These are phyloP conservation scores for Morella rubra DNA, from an alignment of 306 rosid species.

Conservation along the genomic window DNA sequence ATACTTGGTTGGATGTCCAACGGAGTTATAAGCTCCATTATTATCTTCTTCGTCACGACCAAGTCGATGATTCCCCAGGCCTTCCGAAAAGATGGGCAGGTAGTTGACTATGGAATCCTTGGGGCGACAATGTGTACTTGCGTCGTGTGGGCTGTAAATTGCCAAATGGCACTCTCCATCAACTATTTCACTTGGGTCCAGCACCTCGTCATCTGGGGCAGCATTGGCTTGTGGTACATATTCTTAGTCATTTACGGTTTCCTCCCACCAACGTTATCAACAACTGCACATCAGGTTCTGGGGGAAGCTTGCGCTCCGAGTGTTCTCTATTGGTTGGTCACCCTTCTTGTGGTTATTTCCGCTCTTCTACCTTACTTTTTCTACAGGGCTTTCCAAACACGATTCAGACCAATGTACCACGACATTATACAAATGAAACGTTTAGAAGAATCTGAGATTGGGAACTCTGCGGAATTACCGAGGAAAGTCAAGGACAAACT, in stretches of 20 bases:
- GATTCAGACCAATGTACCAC: slow-evolving; percentile 76
- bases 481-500: slow-evolving; percentile 37
- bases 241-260: slow-evolving; percentile 65
- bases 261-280: slow-evolving; percentile 54
- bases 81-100: slow-evolving; percentile 65
- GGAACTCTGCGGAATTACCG: slow-evolving; percentile 41
- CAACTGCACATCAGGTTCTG: slow-evolving; percentile 77
- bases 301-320: slow-evolving; percentile 80
- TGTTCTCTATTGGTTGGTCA: slow-evolving; percentile 63
- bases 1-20: slow-evolving; percentile 81
- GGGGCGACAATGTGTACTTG: slow-evolving; percentile 78
- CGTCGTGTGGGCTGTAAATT: slow-evolving; percentile 82
- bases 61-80: slow-evolving; percentile 54
- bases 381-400: slow-evolving; percentile 70
- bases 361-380: slow-evolving; percentile 69
- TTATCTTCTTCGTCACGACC: slow-evolving; percentile 69
- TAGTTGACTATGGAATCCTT: slow-evolving; percentile 58
- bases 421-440: slow-evolving; percentile 65
- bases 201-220: slow-evolving; percentile 86
- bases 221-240: slow-evolving; percentile 71
- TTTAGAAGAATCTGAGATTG: slow-evolving; percentile 34
- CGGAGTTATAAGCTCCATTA: slow-evolving; percentile 66
- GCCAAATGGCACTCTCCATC: slow-evolving; percentile 85
- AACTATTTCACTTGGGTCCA: slow-evolving; percentile 97
- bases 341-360: slow-evolving; percentile 56